A percentile compares a stretch with the other conserved stretches of the same genome.
These are phyloP conservation scores for Solanum phureja DNA, from an alignment of 257 asterid genomes.

Conservation along the genomic window DNA sequence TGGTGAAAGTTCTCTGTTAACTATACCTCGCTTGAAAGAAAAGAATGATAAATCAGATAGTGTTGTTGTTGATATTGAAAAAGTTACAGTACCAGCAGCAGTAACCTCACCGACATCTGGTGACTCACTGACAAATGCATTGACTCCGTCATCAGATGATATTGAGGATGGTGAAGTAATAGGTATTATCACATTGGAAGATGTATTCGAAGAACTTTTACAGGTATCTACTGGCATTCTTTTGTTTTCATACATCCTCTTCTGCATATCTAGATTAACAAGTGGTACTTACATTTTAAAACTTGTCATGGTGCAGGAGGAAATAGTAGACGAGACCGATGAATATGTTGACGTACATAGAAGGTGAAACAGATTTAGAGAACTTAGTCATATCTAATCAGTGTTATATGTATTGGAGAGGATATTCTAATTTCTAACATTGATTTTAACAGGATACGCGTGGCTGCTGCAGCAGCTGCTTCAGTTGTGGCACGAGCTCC, in stretches of 20 bases:
- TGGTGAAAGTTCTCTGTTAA: slow-evolving; percentile 23
- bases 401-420: not conserved
- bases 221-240: slow-evolving; percentile 33
- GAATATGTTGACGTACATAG: slow-evolving; percentile 87
- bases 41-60: slow-evolving; percentile 28
- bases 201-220: slow-evolving; percentile 93
- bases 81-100: slow-evolving; percentile 25
- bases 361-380: slow-evolving; percentile 26
- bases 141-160: slow-evolving; percentile 37
- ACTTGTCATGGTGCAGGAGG: slow-evolving; percentile 47
- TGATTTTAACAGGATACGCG: slow-evolving; percentile 61
- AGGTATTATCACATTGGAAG: slow-evolving; percentile 90
- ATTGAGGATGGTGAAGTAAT: slow-evolving; percentile 74
- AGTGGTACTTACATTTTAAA: not conserved
- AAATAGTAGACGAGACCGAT: slow-evolving; percentile 91
- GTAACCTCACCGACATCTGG: slow-evolving; percentile 8
- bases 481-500: slow-evolving; percentile 83
- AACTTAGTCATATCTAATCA: not conserved
- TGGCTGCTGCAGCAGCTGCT: slow-evolving; percentile 93
- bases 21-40: slow-evolving; percentile 37
- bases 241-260: not conserved
- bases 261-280: not conserved
- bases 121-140: slow-evolving; percentile 25
- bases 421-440: not conserved
- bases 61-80: slow-evolving; percentile 55